Percentiles rank a stretch among this genome's conserved stretches.
phyloP scores from a whole-genome alignment of 2,329 filamentous ascomycete species.

The Scleromitrula shiraiana region DNA sequence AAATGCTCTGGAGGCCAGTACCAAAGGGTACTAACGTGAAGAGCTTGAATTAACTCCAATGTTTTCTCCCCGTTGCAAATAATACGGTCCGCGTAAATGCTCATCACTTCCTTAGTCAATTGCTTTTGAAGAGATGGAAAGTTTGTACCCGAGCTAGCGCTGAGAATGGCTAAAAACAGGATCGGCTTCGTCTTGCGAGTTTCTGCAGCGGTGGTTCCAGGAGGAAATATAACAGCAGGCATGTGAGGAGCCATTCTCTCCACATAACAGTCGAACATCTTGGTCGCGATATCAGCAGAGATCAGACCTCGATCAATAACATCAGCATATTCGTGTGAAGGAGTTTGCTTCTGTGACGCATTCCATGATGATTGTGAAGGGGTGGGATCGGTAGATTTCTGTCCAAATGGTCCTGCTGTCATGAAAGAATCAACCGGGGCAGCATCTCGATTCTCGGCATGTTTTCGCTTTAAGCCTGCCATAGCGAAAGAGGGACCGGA shows the following conservation, averaged over 20 bases:
- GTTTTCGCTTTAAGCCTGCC: slow-evolving; percentile 30
- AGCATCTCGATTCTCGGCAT: slow-evolving; percentile 20
- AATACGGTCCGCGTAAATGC: slow-evolving; percentile 39
- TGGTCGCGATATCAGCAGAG: slow-evolving; percentile 44
- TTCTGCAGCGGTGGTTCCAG: slow-evolving; percentile 44
- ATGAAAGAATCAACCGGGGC: slow-evolving; percentile 6
- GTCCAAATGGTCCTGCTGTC: background rate
- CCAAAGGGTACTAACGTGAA: slow-evolving; percentile 41
- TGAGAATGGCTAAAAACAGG: slow-evolving; percentile 62
- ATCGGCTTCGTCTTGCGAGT: slow-evolving; percentile 52
- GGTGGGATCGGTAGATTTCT: background rate
- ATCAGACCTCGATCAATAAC: slow-evolving; percentile 52
- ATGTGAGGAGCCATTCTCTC: slow-evolving; percentile 53
- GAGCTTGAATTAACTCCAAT: slow-evolving; percentile 42
- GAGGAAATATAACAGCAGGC: slow-evolving; percentile 53
- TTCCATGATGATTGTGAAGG: background rate
- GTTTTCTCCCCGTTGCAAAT: slow-evolving; percentile 43
- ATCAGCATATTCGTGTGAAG: slow-evolving; percentile 31
- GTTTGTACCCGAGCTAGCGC: slow-evolving; percentile 50
- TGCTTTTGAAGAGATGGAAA: slow-evolving; percentile 35
- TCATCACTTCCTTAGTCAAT: slow-evolving; percentile 41
- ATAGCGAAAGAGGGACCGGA: slow-evolving; percentile 28
- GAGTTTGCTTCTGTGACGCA: slow-evolving; percentile 7
- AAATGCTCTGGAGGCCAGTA: slow-evolving; percentile 42
- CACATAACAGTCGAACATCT: slow-evolving; percentile 51